Percentiles rank a stretch among this genome's conserved stretches.
Conservation (phyloP, 306 rosid genomes). For the Prunus mume region DNA sequence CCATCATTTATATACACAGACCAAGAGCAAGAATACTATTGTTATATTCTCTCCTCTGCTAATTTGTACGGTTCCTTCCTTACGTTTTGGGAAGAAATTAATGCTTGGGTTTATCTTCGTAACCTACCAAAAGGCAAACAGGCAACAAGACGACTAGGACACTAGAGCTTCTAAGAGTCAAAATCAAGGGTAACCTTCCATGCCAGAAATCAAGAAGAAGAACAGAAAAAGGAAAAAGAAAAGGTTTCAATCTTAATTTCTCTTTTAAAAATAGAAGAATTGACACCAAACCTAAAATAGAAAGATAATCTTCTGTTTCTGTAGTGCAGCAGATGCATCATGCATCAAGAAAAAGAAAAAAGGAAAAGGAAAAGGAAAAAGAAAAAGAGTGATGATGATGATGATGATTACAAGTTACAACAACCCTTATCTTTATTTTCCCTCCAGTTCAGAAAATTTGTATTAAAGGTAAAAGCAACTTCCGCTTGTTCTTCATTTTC, state of each 20-base stretch:
- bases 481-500: too few relatives aligned
- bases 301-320: background rate
- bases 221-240: background rate
- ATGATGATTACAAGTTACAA: background rate
- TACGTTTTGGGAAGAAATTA: too few relatives aligned
- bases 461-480: background rate
- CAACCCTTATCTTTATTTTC: constrained; percentile 11
- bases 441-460: background rate
- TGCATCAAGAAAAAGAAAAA: background rate
- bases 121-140: background rate
- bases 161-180: background rate
- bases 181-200: background rate
- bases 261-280: background rate
- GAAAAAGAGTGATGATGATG: background rate
- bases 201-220: background rate
- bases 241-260: background rate
- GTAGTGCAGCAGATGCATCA: background rate
- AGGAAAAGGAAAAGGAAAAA: background rate
- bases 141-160: background rate
- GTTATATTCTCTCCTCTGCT: too few relatives aligned
- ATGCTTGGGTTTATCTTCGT: too few relatives aligned
- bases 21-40: too few relatives aligned
- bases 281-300: background rate
- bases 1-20: too few relatives aligned
- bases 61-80: too few relatives aligned